Base-by-base conservation (phyloP, 495 filamentous ascomycete genomes). In the Astrothelium subdiscretum region DNA sequence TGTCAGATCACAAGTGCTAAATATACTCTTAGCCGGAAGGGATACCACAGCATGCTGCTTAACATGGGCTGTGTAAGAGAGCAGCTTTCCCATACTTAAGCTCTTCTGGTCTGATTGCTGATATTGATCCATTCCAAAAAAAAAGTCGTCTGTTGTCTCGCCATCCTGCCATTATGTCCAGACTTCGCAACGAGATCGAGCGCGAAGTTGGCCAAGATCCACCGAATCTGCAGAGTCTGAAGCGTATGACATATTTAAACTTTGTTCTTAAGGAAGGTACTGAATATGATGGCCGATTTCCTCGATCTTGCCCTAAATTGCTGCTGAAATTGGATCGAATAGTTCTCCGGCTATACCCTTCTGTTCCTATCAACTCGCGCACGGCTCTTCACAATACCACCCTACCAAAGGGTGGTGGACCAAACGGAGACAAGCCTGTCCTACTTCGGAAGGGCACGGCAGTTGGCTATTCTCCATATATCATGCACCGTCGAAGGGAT, bases 401-500 rank as follows among this genome's bases (percentile, higher is more conserved):
- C 4, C 64, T 74, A 22, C 72, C 72, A 6, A 62, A 65, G 15
- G 72, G 72, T 42, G 72, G 72, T 15, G 72, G 72, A 1, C 59
- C 65, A 4, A 60, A 73, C 52, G 69, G 71, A 44, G 29, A 24
- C 18, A 61, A 66, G 3, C 72, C 72, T 0, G 38, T 74, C 26
- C 69, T 74, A 54, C 60, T 74, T 29, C 48, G 48, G 13, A 65
- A 66, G 26, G 71, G 72, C 20, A 29, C 59, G 1, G 15, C 64
- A 24, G 68, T 73, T 0, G 57, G 32, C n/a, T 74, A 72, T 65
- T 64, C 8, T 31, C 44, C 75, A 12, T 71, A 79, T 43, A 69
- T 71, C 2, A 79, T 87, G 76, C 85, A 87, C 57, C 72, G 79
- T 4, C 74, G 77, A 0, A 64, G 62, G 31, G 81, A 84, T 18